Conservation (phyloP, 2,329 filamentous ascomycete species). For the Colletotrichum cuscutae region DNA sequence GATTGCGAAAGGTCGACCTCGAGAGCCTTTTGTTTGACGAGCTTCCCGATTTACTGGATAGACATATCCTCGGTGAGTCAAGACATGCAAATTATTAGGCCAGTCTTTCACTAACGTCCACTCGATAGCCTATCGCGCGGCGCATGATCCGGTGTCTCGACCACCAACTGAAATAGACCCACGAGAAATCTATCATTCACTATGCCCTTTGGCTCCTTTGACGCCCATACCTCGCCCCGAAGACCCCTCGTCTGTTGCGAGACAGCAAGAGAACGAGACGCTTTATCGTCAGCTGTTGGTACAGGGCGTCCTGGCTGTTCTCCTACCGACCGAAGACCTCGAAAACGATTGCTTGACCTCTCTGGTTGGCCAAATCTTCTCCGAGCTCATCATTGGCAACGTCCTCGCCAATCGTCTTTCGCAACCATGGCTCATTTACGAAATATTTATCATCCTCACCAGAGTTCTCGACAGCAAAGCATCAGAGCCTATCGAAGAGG, state of each 20-base stretch:
- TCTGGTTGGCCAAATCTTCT: conserved; percentile 87
- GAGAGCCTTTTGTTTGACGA: conserved; percentile 88
- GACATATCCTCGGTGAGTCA: conserved; percentile 77
- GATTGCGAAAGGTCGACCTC: conserved; percentile 83
- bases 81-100: background rate
- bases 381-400: conserved; percentile 89
- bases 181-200: conserved; percentile 81
- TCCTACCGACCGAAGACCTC: conserved; percentile 92
- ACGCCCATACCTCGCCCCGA: conserved; percentile 76
- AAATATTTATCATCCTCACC: conserved; percentile 80
- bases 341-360: conserved; percentile 87
- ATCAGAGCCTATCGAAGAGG: conserved; percentile 23
- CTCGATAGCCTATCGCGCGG: conserved; percentile 72
- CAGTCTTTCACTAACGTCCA: background rate
- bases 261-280: conserved; percentile 81
- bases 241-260: conserved; percentile 59
- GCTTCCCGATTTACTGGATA: conserved; percentile 82
- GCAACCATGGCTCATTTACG: conserved; percentile 91
- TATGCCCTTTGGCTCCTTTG: conserved; percentile 84
- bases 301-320: conserved; percentile 80
- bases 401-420: conserved; percentile 82
- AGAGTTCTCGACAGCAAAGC: conserved; percentile 48
- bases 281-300: conserved; percentile 90
- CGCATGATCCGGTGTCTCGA: conserved; percentile 67
- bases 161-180: conserved; percentile 70